Base-by-base conservation (phyloP, 441 rosid species). In the Pelargonium myrrhifolium region DNA sequence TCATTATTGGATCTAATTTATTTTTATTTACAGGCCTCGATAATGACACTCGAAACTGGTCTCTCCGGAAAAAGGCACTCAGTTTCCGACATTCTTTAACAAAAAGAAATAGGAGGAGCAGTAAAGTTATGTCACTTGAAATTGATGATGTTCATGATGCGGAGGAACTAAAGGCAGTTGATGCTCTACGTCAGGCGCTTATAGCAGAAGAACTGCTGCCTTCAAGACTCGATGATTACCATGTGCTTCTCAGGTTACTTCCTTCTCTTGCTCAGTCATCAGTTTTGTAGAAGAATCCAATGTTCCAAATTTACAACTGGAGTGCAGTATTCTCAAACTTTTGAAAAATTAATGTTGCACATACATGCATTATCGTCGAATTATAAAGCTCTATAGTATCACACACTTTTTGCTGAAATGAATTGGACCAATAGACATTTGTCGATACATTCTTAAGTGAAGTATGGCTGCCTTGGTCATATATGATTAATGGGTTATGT, bases 91-190 rank as follows among this genome's bases (percentile, higher is more conserved):
- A 84, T 66, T 92, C 98, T 3, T 69, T 92, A 65, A 69, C 83
- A 1, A 84, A 81, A 68, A 86, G 69, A 76, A 77, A 85, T 37
- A 82, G 87, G 77, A 83, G 93, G 75, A 92, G 94, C 70, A 85
- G 98, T 73, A 88, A 83, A 76, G 89, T 89, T 14, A 75, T 82
- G 79, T 80, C 93, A 6, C 20, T 85, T 39, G 92, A 83, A 56
- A 84, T 89, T 64, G 92, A 86, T 74, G 96, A 92, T 66, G 85
- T 76, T 53, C 98, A 80, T 53, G 89, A 89, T 51, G 85, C 82
- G 0, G 89, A 89, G 77, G 98, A 92, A 77, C 28, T 76, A 63
- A 78, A 89, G 80, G 84, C 84, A 0, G 96, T 92, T 0, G 96
- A 89, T 65, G 93, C 92, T 35, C 81, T 92, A 51, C 92, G 95